phyloP scores from a whole-genome alignment of 2,329 filamentous ascomycete species.

The Aspergillus ibericus region DNA sequence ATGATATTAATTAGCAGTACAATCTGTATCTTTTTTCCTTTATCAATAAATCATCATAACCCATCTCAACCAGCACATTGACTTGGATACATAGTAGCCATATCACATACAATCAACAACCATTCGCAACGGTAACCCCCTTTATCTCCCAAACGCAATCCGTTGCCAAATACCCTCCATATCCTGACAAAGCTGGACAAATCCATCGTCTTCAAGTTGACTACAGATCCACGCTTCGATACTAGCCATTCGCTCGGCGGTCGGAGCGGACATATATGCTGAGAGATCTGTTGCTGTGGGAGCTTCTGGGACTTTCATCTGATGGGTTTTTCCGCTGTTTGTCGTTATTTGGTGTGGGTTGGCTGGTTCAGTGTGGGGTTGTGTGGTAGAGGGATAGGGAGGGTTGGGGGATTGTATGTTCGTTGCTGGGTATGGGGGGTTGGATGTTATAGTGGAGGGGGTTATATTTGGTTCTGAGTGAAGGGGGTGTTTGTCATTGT shows the following conservation, averaged over 20 bases:
- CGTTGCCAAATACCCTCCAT: slow-evolving; percentile 43
- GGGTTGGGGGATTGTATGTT: not conserved
- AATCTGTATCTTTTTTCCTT: no score
- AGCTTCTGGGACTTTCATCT: not conserved
- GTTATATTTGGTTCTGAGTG: not conserved
- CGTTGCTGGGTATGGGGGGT: not conserved
- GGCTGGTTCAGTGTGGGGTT: not conserved
- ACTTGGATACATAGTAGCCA: not conserved
- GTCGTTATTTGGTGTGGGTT: not conserved
- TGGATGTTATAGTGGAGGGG: not conserved
- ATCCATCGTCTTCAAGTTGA: slow-evolving; percentile 43
- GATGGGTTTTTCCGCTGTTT: not conserved
- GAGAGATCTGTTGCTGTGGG: slow-evolving; percentile 28
- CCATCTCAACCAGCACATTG: not conserved
- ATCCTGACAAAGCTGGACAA: slow-evolving; percentile 42
- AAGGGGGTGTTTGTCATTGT: not conserved
- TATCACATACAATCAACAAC: not conserved
- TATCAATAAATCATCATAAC: no score
- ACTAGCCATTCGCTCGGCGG: slow-evolving; percentile 31
- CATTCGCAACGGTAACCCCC: no score
- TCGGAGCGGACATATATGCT: slow-evolving; percentile 31
- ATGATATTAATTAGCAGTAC: no score
- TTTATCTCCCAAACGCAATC: slow-evolving; percentile 38
- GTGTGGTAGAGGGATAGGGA: not conserved
- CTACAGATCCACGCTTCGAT: slow-evolving; percentile 45